Base-by-base conservation (phyloP, 1,139 yeast genomes). In the Arxiozyma slooffiae region DNA sequence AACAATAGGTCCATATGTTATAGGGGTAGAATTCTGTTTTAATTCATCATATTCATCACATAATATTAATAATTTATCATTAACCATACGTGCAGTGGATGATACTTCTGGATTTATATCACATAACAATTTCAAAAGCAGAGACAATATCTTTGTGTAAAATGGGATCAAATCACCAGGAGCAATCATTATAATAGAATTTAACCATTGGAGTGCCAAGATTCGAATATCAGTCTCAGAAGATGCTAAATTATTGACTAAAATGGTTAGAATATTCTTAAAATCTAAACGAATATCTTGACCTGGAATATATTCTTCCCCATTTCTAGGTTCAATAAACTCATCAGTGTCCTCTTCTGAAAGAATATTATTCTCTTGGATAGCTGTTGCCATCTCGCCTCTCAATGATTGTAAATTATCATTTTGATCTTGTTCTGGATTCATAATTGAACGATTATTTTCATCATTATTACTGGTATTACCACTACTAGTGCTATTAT, bases 211-310 rank as follows among this genome's bases (percentile, higher is more conserved):
- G 48, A 92, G 71, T 0, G 87, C 88, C 14, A 86, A 87, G 36
- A 82, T 68, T 64, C 88, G 95, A 47, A 90, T 85, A 59, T 87
- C 88, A 53, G 83, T 80, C 52, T 83, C 89, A 0, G 81, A 72
- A 0, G 84, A 78, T 54, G 86, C 85, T 48, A 94, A 72, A 57
- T 88, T 88, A 2, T 89, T 80, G 36, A 92, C 78, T 44, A 92
- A 69, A 44, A 90, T 89, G 51, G 82, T 87, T 47, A 89, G 82
- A 46, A 92, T 82, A 59, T 80, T 85, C 4, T 89, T 80, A 60
- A 82, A 88, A 67, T 90, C 94, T 47, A 92, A 76, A 54, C 79
- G 80, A 21, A 89, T 82, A 62, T 92, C 95, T 63, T 89, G 96
- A 0, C 97, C 97, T 3, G 87, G 87, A 18, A 83, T 73, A 59